These are phyloP conservation scores for Blepharisma stoltei DNA, from an alignment of 73 alveolate genomes.

Conservation along the genomic window DNA sequence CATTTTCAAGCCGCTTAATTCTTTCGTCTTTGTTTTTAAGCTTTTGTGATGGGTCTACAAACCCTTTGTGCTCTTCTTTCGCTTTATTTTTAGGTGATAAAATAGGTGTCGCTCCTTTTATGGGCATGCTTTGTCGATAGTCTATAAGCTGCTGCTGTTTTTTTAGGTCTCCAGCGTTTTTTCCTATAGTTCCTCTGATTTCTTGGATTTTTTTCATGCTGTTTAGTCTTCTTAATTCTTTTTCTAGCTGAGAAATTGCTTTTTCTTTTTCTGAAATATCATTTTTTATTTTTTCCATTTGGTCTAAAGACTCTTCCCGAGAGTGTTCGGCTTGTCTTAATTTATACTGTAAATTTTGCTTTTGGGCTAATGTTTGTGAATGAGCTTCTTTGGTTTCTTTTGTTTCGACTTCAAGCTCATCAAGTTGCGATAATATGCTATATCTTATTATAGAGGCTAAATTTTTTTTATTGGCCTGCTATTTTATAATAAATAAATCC, in stretches of 20 bases:
- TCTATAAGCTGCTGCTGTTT: not conserved
- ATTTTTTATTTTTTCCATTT: slow-evolving; percentile 14
- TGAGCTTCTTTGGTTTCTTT: not conserved
- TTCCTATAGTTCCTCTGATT: slow-evolving; percentile 13
- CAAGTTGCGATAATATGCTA: not conserved
- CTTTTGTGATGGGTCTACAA: too few relatives aligned
- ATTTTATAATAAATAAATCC: not conserved
- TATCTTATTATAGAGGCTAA: not conserved
- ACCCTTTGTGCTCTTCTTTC: too few relatives aligned
- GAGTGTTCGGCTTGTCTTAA: not conserved
- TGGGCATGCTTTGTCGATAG: slow-evolving; percentile 2
- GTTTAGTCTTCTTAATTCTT: not conserved
- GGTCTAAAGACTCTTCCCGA: not conserved
- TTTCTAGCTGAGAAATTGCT: not conserved
- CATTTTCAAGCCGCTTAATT: too few relatives aligned
- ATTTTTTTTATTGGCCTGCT: not conserved
- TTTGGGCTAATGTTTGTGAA: not conserved
- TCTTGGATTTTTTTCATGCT: slow-evolving; percentile 2
- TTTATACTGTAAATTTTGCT: not conserved
- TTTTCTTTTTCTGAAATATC: slow-evolving; percentile 16
- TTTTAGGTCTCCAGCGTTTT: not conserved
- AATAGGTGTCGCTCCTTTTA: not conserved
- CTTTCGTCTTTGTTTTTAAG: too few relatives aligned
- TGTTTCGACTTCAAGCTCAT: not conserved
- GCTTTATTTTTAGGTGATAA: not conserved